Evolutionary conservation across 805 yeast species (phyloP), one percentile per base, ranked within the genome.

Genomic region (Torulaspora franciscae): DNA sequence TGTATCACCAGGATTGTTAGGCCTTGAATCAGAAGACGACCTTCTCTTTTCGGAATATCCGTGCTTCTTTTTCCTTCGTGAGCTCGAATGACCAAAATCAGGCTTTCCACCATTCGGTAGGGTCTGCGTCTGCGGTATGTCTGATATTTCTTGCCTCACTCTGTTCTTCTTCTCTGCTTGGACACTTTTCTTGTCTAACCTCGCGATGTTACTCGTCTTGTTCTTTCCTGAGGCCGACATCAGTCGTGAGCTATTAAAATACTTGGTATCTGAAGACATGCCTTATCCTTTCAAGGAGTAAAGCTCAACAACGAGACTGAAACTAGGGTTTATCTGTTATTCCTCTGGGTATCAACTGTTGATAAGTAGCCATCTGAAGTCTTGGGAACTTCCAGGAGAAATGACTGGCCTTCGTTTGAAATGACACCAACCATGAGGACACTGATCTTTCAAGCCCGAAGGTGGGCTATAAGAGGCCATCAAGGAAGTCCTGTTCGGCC

Each of bases 211-310:
- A 22, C 41, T 49, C 15, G 55, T 39, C 44, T 48, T 55, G 45
- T 59, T 59, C 43, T 52, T 61, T 27, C 59, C 49, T 15, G 56
- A 53, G 7, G 60, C 42, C 11, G 57, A 52, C 48, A 60, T 38
- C 53, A 61, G 45, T 47, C 64, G 51, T 27, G 66, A 55, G 47
- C 62, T 62, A 41, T 61, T 61, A 46, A 61, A 47, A 43, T 61
- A 61, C 62, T 53, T 60, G 28, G 67, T 60, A 52, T 61, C 66
- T 13, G 62, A 51, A 13, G 66, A 60, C 67, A 62, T 61, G 9
- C 22, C 23, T 22, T 11, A 19, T 22, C 25, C 27, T n/a, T 15
- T 19, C 11, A 29, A 9, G 34, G 29, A 25, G 22, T 15, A 7
- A 17, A 28, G 22, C 23, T 7, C 11, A 10, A n/a, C 15, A 26